Evolutionary conservation across 345 rosid genomes (phyloP).

Genomic region (Sisymbrium irio): DNA sequence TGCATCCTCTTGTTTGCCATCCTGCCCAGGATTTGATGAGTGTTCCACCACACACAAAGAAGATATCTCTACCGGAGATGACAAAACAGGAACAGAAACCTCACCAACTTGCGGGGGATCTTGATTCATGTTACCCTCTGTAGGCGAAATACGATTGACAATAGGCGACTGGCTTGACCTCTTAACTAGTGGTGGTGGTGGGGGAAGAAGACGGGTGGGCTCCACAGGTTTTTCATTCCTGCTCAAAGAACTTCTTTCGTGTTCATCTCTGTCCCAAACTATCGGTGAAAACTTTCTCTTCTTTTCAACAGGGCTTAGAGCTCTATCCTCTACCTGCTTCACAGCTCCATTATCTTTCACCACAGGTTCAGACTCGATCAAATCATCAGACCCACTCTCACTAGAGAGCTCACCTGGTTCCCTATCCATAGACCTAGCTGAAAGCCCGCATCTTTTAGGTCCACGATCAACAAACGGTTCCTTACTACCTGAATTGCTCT

Average conservation of each 20-base stretch:
- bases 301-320: slow-evolving; percentile 47
- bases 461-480: slow-evolving; percentile 39
- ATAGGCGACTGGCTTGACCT: slow-evolving; percentile 44
- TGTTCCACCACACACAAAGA: slow-evolving; percentile 43
- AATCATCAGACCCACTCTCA: slow-evolving; percentile 95
- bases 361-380: slow-evolving; percentile 45
- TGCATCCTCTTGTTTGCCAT: slow-evolving; percentile 27
- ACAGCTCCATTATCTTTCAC: slow-evolving; percentile 42
- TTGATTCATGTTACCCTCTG: slow-evolving; percentile 33
- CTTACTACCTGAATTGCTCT: slow-evolving; percentile 64
- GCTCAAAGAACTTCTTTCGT: slow-evolving; percentile 37
- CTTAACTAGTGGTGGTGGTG: slow-evolving; percentile 63
- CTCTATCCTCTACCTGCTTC: slow-evolving; percentile 52
- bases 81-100: slow-evolving; percentile 28
- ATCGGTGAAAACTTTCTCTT: slow-evolving; percentile 97
- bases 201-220: slow-evolving; percentile 49
- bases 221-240: slow-evolving; percentile 41
- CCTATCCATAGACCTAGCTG: slow-evolving; percentile 57
- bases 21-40: slow-evolving; percentile 39
- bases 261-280: slow-evolving; percentile 93
- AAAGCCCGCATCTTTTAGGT: slow-evolving; percentile 39
- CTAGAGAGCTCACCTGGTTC: slow-evolving; percentile 99
- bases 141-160: slow-evolving; percentile 41
- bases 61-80: slow-evolving; percentile 40
- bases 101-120: slow-evolving; percentile 38